These are phyloP conservation scores for Ogataea polymorpha DNA, from an alignment of 805 yeast species.

Conservation along the genomic window DNA sequence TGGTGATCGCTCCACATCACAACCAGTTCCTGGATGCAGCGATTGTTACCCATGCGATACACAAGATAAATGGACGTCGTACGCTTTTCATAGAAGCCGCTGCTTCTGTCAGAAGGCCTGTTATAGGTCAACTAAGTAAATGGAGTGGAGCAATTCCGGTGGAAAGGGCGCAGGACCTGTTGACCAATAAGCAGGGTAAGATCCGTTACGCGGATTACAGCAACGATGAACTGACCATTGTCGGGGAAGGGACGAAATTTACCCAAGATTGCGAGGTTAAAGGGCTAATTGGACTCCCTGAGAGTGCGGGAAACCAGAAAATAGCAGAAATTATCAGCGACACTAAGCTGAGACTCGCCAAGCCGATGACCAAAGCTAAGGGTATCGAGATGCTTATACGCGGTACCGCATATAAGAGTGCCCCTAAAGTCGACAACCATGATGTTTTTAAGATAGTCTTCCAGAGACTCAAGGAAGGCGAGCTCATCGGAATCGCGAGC, in stretches of 20 bases:
- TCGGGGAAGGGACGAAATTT: conserved; percentile 68
- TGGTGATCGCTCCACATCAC: conserved; percentile 98
- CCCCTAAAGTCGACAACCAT: conserved; percentile 80
- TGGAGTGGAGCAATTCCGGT: conserved; percentile 87
- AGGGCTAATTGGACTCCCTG: conserved; percentile 77
- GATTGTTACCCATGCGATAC: conserved; percentile 70
- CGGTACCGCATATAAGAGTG: conserved; percentile 62
- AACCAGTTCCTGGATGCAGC: conserved; percentile 74
- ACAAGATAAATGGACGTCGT: conserved; percentile 61
- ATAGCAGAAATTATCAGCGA: conserved; percentile 68
- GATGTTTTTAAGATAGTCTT: conserved; percentile 78
- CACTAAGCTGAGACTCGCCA: conserved; percentile 60
- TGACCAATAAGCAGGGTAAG: conserved; percentile 62
- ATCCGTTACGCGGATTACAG: conserved; percentile 42
- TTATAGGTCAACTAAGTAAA: conserved; percentile 73
- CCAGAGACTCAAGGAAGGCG: conserved; percentile 65
- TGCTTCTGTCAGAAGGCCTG: conserved; percentile 58
- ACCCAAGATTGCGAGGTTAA: conserved; percentile 56
- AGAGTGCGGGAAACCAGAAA: conserved; percentile 70
- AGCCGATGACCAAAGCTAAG: conserved; percentile 59
- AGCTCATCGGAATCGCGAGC: conserved; percentile 88
- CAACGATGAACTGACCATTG: conserved; percentile 50
- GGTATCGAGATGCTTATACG: conserved; percentile 43
- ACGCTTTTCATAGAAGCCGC: conserved; percentile 85
- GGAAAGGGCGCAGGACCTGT: conserved; percentile 82